Base-by-base conservation (phyloP, 768 basidiomycete species). In the Suillus subaureus region DNA sequence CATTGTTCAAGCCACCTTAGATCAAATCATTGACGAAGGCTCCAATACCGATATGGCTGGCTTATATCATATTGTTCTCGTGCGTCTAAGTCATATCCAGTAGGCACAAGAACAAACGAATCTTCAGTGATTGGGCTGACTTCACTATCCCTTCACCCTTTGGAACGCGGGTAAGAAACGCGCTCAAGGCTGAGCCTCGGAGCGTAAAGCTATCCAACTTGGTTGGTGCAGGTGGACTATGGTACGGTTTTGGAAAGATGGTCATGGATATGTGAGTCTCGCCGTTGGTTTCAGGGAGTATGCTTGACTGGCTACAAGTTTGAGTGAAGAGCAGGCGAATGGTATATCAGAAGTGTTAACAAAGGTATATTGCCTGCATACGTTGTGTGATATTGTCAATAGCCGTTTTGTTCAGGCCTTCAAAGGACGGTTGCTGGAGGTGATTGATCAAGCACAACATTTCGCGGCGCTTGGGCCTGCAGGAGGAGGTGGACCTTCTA, bases 231-330 rank as follows among this genome's bases (percentile, higher is more conserved):
- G 93, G 93, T 3, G 93, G 94, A 3, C 78, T 88, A 70, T 98
- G 96, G 96, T 98, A 97, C 75, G 91, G 90, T 4, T 96, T 96
- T 75, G 96, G 96, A 16, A 89, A 89, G 74, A 87, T 88, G 68
- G 88, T 97, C 66, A 91, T 90, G 81, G 89, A 90, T 62, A 87
- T 97, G 94, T 94, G 72, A 71, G 84, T 72, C 15, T 12, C 40
- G 16, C 65, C 37, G 60, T 33, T 51, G 47, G 35, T 49, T 64
- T 61, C 61, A 55, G 26, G 58, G 11, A 13, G 21, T n/a, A 55
- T 40, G 45, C 60, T 66, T 16, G 37, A 62, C 18, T 37, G 28
- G 57, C 61, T 57, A 42, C 70, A 61, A 97, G 96, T 69, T 79
- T 97, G 64, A 87, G 89, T 54, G 92, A 95, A 60, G 84, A 84